Evolutionary conservation across 2,329 filamentous ascomycete species (phyloP), one percentile per base, ranked within the genome.

Genomic region (Aspergillus carbonarius): DNA sequence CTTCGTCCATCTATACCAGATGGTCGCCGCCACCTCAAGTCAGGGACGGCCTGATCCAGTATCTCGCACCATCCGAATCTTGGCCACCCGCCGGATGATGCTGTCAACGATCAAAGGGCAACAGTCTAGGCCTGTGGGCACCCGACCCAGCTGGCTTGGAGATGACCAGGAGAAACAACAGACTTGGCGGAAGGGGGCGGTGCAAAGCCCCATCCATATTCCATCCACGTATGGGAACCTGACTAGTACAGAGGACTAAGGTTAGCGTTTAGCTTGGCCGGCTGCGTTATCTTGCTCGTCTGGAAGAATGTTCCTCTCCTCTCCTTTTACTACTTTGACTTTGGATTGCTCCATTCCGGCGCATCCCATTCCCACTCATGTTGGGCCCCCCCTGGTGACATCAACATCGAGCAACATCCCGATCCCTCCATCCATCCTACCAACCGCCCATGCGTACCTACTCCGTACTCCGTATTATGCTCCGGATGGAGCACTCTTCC

Each of bases 181-280:
- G 32, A 35, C 42, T 48, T 48, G 44, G 53, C 53, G 35, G 20
- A 56, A 57, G 55, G 55, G 55, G 55, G 55, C 55, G 48, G 55
- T 57, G 55, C 55, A 57, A 57, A 57, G 39, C 39, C 39, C 47
- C 40, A 56, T 56, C 23, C n/a, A 40, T 34, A 23, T 48, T 32
- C 30, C 42, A 20, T 50, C 39, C 51, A 42, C 25, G 40, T 54
- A 40, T 54, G 51, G 23, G 30, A 40, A 54, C 39, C 50, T 54
- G 23, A 44, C 37, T 54, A 54, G 51, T 34, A 18, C n/a, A n/a
- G n/a, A n/a, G n/a, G n/a, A n/a, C n/a, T 54, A 54, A 54, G 51
- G 51, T 54, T 54, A 42, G 25, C 27, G 30, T 32, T 32, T 30
- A 18, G 12, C n/a, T n/a, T 10, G n/a, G 32, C 12, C 18, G 12